A percentile compares a stretch with the other conserved stretches of the same genome.
Conservation (phyloP, 306 rosid species). For the Astragalus glycyphyllos region DNA sequence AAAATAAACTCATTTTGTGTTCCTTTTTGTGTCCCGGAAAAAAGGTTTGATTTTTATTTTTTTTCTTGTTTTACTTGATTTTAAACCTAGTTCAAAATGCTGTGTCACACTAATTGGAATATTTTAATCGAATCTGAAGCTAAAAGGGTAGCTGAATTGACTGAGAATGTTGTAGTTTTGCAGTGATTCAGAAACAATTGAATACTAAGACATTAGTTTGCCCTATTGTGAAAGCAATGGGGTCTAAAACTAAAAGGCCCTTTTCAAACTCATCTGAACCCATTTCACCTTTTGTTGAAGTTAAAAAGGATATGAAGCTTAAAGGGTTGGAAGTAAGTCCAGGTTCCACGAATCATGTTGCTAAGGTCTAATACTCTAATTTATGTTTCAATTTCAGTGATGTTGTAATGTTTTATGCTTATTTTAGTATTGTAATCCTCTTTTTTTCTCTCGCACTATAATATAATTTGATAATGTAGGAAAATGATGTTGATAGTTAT, state of each 20-base stretch:
- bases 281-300: slow-evolving; percentile 37
- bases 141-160: slow-evolving; percentile 33
- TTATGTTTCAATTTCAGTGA: slow-evolving; percentile 3
- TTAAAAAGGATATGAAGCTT: slow-evolving; percentile 48
- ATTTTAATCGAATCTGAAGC: slow-evolving; percentile 6
- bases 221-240: slow-evolving; percentile 49
- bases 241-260: slow-evolving; percentile 48
- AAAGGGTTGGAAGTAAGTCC: slow-evolving; percentile 50
- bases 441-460: not conserved
- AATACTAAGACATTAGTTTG: slow-evolving; percentile 48
- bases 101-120: not conserved
- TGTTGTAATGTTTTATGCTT: slow-evolving; percentile 9
- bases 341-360: slow-evolving; percentile 43
- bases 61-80: not conserved
- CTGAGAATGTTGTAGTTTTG: slow-evolving; percentile 50
- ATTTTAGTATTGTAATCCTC: slow-evolving; percentile 9
- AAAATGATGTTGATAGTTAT: slow-evolving; percentile 46
- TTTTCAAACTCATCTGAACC: slow-evolving; percentile 52
- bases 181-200: slow-evolving; percentile 59
- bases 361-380: slow-evolving; percentile 64
- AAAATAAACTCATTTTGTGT: not conserved
- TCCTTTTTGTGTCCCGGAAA: not conserved
- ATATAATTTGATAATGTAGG: slow-evolving; percentile 52
- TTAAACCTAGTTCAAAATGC: not conserved
- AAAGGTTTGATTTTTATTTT: slow-evolving; percentile 30